phyloP scores from a whole-genome alignment of 1,139 yeast species.

The Starmera stellimalicola region DNA sequence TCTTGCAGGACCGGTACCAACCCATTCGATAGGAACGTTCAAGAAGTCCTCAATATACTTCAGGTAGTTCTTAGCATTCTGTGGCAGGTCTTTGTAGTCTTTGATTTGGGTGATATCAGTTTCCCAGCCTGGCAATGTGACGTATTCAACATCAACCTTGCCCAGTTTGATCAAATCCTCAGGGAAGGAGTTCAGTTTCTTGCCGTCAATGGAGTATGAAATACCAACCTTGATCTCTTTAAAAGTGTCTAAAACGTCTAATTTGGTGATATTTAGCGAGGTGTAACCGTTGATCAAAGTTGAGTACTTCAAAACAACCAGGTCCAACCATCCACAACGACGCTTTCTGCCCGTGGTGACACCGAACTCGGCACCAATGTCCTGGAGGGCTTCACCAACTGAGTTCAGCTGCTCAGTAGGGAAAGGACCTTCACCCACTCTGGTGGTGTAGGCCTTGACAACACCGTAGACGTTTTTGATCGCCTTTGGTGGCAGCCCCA shows the following conservation, averaged over 20 bases:
- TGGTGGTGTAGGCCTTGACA: slow-evolving; percentile 95
- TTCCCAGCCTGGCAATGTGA: slow-evolving; percentile 92
- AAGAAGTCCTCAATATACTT: slow-evolving; percentile 77
- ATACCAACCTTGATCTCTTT: slow-evolving; percentile 83
- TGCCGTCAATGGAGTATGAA: slow-evolving; percentile 70
- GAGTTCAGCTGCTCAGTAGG: slow-evolving; percentile 93
- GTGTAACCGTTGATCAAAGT: slow-evolving; percentile 92
- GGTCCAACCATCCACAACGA: slow-evolving; percentile 98
- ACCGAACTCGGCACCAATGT: slow-evolving; percentile 92
- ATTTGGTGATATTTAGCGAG: slow-evolving; percentile 83
- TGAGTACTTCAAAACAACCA: slow-evolving; percentile 89
- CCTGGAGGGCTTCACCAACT: slow-evolving; percentile 79
- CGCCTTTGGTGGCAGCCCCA: slow-evolving; percentile 85
- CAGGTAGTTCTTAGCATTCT: slow-evolving; percentile 77
- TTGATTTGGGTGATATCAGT: slow-evolving; percentile 66
- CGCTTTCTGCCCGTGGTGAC: slow-evolving; percentile 99
- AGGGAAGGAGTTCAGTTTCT: slow-evolving; percentile 73
- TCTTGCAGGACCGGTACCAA: slow-evolving; percentile 98
- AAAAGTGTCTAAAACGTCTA: slow-evolving; percentile 87
- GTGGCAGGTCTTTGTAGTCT: slow-evolving; percentile 72
- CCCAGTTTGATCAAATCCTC: slow-evolving; percentile 78
- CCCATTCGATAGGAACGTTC: slow-evolving; percentile 86
- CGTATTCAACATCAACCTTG: slow-evolving; percentile 85
- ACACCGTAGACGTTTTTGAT: slow-evolving; percentile 86
- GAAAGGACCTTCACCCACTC: slow-evolving; percentile 99